Evolutionary conservation across 75 land plant species (phyloP).

Genomic region (Pinus tabuliformis): DNA sequence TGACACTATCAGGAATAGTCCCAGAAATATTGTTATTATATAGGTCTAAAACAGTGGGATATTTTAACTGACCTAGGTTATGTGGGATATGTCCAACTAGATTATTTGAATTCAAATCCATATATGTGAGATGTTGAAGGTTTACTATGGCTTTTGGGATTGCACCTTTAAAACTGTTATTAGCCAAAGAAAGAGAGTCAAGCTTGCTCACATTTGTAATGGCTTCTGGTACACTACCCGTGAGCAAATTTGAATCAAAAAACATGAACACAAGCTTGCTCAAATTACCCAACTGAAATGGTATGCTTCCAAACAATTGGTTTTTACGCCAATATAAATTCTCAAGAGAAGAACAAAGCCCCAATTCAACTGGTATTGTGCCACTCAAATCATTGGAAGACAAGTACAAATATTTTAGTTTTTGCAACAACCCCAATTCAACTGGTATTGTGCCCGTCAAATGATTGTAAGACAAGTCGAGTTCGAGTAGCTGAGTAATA

Average conservation of each 20-base stretch:
- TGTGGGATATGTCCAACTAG: conserved; percentile 26
- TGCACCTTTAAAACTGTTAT: conserved; percentile 26
- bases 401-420: too few species aligned
- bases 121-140: conserved; percentile 12
- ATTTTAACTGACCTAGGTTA: neutral
- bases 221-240: conserved; percentile 34
- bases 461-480: too few species aligned
- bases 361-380: neutral
- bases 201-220: conserved; percentile 29
- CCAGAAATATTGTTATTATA: too few species aligned
- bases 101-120: conserved; percentile 15
- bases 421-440: too few species aligned
- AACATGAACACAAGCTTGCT: conserved; percentile 15
- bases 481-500: too few species aligned
- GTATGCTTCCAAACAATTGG: conserved; percentile 26
- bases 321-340: neutral
- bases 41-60: too few species aligned
- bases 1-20: too few species aligned
- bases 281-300: conserved; percentile 21
- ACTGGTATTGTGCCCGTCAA: too few species aligned
- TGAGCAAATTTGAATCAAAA: conserved; percentile 21
- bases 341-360: neutral
- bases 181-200: conserved; percentile 4
- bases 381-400: neutral
- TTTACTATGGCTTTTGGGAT: conserved; percentile 27